These are phyloP conservation scores for Daedaleopsis sinensis DNA, from an alignment of 768 basidiomycete genomes.

Conservation along the genomic window DNA sequence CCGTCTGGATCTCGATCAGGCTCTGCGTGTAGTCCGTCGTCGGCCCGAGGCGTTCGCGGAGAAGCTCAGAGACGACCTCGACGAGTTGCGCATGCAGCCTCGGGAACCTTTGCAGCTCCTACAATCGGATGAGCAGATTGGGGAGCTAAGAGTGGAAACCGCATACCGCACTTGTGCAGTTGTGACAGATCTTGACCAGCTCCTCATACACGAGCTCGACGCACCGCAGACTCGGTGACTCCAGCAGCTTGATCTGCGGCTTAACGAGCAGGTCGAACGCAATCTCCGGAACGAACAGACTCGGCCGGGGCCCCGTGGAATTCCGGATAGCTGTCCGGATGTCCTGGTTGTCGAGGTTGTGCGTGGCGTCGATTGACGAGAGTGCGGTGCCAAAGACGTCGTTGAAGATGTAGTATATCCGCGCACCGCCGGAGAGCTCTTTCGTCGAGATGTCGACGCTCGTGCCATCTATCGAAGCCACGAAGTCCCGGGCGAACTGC, in stretches of 20 bases:
- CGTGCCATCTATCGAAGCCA: slow-evolving; percentile 96
- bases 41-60: slow-evolving; percentile 93
- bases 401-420: slow-evolving; percentile 99
- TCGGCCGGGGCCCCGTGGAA: slow-evolving; percentile 95
- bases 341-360: slow-evolving; percentile 90
- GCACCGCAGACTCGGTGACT: slow-evolving; percentile 92
- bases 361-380: slow-evolving; percentile 85
- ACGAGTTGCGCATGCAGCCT: slow-evolving; percentile 90
- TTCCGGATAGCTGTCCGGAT: slow-evolving; percentile 98
- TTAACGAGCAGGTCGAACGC: slow-evolving; percentile 97
- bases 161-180: slow-evolving; percentile 87
- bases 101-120: slow-evolving; percentile 98
- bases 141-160: not conserved
- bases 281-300: slow-evolving; percentile 94
- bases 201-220: slow-evolving; percentile 99
- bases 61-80: slow-evolving; percentile 94
- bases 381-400: slow-evolving; percentile 96
- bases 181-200: slow-evolving; percentile 98
- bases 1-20: slow-evolving; percentile 95
- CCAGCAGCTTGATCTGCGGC: slow-evolving; percentile 95
- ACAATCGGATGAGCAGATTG: not conserved
- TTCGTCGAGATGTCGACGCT: slow-evolving; percentile 97
- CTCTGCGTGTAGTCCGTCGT: slow-evolving; percentile 97
- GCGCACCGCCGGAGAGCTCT: slow-evolving; percentile 95
- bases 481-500: slow-evolving; percentile 95